Evolutionary conservation across 2,329 filamentous ascomycete genomes (phyloP), one percentile per base, ranked within the genome.

Genomic region (Arthrocladium fulminans): DNA sequence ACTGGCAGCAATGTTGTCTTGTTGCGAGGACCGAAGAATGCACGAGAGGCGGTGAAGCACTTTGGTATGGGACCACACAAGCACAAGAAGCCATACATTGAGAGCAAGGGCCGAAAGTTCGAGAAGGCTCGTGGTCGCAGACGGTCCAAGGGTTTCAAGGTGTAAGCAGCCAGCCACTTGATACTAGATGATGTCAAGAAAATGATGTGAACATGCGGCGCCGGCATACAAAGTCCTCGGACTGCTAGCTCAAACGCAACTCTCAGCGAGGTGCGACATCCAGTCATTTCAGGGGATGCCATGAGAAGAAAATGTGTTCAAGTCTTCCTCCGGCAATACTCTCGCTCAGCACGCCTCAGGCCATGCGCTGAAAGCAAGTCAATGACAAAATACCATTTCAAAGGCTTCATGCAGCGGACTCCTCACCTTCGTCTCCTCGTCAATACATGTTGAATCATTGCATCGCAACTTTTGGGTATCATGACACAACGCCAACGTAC

Each of bases 51-150:
- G 57, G 78, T 97, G 73, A 97, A 94, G 86, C 94, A 98, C 79
- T 98, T 98, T 70, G 92, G 94, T 70, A 86, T 98, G 65, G 94
- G 92, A 61, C 92, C 92, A 60, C 92, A 98, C 83, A 89, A 83
- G 73, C 78, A 94, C 84, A 98, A 97, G 90, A 97, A 96, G 82
- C 90, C 90, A 63, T 86, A 94, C 65, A 81, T 98, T 67, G 81
- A 88, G 75, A 94, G 88, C 80, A 98, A 98, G 86, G 94, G 94
- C 68, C 86, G 92, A 76, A 98, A 98, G 81, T 98, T 98, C 80
- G 94, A 98, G 84, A 81, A 83, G 67, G 92, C 89, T 67, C 89
- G 92, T 92, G 94, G 92, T 75, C 89, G 92, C 76, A 94, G 92
- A 84, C 80, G 88, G 72, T 97, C 89, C 66, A 83, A 86, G 68